Evolutionary conservation across 1,284 basidiomycete species (phyloP).

Genomic region (Moesziomyces antarcticus): DNA sequence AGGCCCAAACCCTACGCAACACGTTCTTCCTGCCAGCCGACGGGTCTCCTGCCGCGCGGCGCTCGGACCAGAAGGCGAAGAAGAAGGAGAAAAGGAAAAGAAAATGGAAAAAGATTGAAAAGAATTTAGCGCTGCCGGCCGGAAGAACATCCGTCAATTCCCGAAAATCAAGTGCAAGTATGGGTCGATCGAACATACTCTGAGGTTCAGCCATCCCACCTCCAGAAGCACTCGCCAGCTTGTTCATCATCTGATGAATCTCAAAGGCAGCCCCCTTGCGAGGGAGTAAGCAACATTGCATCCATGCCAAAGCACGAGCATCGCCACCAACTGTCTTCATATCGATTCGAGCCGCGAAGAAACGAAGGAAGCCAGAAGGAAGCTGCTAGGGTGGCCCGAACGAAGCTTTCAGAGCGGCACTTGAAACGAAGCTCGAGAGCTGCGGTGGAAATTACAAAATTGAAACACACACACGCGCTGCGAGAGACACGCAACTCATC

Average conservation of each 20-base stretch:
- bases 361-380: no score
- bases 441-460: not conserved
- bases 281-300: slow-evolving; percentile 94
- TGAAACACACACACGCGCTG: slow-evolving; percentile 11
- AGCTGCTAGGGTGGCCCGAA: no score
- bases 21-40: no score
- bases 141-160: no score
- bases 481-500: not conserved
- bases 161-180: slow-evolving; percentile 69
- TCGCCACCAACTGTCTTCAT: no score
- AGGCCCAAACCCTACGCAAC: no score
- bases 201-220: slow-evolving; percentile 96
- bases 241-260: slow-evolving; percentile 89
- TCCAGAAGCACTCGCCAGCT: slow-evolving; percentile 88
- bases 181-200: slow-evolving; percentile 89
- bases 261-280: slow-evolving; percentile 87
- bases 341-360: no score
- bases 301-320: slow-evolving; percentile 52
- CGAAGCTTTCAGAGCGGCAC: not conserved
- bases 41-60: no score
- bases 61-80: no score
- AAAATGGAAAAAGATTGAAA: no score
- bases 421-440: not conserved
- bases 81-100: slow-evolving; percentile 74
- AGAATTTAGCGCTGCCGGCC: no score